These are phyloP conservation scores for Yarrowia galli DNA, from an alignment of 1,139 yeast genomes.

Conservation along the genomic window DNA sequence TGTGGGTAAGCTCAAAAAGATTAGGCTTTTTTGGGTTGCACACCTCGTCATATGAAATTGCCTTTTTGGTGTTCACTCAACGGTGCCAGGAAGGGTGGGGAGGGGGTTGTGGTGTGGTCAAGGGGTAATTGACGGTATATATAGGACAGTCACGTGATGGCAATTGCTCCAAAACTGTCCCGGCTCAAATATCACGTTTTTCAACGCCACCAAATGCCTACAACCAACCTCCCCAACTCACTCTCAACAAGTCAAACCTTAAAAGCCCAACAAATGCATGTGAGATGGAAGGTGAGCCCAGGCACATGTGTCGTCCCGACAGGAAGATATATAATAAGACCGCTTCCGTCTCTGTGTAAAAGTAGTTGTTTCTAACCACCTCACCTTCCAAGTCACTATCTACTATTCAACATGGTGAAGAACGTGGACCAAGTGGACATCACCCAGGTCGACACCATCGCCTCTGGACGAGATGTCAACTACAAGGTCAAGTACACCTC, in stretches of 20 bases:
- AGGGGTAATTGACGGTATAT: neutral
- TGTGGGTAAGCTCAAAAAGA: too few relatives aligned
- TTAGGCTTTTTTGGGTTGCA: neutral
- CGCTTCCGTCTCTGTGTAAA: too few relatives aligned
- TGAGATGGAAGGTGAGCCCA: conserved; percentile 29
- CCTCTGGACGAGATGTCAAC: conserved; percentile 87
- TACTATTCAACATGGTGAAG: conserved; percentile 34
- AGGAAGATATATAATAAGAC: too few relatives aligned
- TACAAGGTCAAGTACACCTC: conserved; percentile 52
- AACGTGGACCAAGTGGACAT: conserved; percentile 67
- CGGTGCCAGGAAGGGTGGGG: too few relatives aligned
- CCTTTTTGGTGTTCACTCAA: conserved; percentile 1
- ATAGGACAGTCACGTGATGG: too few relatives aligned
- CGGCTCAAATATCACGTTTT: neutral
- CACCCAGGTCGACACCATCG: conserved; percentile 80
- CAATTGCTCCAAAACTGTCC: too few relatives aligned
- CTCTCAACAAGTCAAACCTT: conserved; percentile 38
- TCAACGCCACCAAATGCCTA: too few relatives aligned
- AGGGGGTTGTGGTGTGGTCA: too few relatives aligned
- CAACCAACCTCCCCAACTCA: neutral
- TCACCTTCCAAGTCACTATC: neutral
- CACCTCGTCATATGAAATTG: conserved; percentile 8
- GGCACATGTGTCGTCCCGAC: conserved; percentile 1
- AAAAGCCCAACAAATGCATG: conserved; percentile 38
- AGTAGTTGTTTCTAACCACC: neutral